These are phyloP conservation scores for Miscanthus lutarioriparius DNA, from an alignment of 176 grass and related monocot genomes.

Conservation along the genomic window DNA sequence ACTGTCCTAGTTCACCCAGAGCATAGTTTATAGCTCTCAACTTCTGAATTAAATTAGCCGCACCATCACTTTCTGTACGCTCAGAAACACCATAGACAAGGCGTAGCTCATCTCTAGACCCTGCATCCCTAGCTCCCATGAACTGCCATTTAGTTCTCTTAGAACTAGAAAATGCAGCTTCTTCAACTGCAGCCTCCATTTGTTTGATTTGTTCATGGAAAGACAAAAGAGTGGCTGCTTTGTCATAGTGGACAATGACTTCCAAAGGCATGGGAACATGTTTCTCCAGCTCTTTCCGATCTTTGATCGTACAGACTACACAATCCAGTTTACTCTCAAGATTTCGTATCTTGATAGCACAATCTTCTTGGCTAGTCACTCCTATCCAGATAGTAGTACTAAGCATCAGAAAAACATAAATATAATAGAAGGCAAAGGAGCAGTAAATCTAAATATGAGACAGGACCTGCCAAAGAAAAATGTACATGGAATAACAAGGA, in stretches of 20 bases:
- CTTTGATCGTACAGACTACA: conserved; percentile 89
- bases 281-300: conserved; percentile 94
- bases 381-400: conserved; percentile 50
- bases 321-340: conserved; percentile 97
- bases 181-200: conserved; percentile 85
- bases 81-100: conserved; percentile 99
- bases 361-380: conserved; percentile 98
- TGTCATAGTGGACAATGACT: conserved; percentile 86
- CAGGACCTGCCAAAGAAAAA: conserved; percentile 14
- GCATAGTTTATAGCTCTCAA: conserved; percentile 95
- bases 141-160: conserved; percentile 99
- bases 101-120: conserved; percentile 88
- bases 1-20: conserved; percentile 96
- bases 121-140: conserved; percentile 98
- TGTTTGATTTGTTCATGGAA: conserved; percentile 91
- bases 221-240: conserved; percentile 84
- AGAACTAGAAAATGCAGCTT: conserved; percentile 82
- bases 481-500: conserved; percentile 20
- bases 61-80: conserved; percentile 98
- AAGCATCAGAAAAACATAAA: conserved; percentile 22
- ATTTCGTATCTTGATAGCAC: conserved; percentile 99
- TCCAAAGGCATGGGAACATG: conserved; percentile 97
- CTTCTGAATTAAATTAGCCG: conserved; percentile 99
- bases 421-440: conserved; percentile 24
- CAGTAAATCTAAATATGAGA: conserved; percentile 17